Conservation (phyloP, 441 rosid genomes). For the Euphorbia corollata region DNA sequence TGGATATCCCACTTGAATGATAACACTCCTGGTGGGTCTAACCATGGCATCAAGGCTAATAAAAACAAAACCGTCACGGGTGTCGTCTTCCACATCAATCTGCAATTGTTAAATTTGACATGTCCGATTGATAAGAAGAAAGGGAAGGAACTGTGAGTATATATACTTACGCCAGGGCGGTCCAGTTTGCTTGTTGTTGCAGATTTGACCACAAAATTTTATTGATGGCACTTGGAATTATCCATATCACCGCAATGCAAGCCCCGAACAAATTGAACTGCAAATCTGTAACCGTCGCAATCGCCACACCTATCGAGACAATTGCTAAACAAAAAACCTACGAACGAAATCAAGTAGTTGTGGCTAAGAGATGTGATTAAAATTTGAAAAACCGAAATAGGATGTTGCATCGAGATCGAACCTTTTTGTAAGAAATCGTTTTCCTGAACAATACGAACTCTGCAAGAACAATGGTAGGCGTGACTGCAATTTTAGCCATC, state of each 20-base stretch:
- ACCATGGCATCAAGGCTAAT: slow-evolving; percentile 77
- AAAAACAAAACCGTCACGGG: slow-evolving; percentile 76
- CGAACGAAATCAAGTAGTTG: not conserved
- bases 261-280: slow-evolving; percentile 78
- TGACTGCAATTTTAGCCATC: slow-evolving; percentile 95
- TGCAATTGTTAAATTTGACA: slow-evolving; percentile 16
- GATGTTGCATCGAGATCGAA: slow-evolving; percentile 6
- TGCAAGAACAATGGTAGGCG: slow-evolving; percentile 82
- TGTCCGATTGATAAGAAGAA: not conserved
- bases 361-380: not conserved
- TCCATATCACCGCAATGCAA: slow-evolving; percentile 72
- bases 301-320: slow-evolving; percentile 81
- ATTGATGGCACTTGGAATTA: slow-evolving; percentile 79
- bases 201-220: slow-evolving; percentile 91
- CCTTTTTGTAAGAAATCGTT: slow-evolving; percentile 60
- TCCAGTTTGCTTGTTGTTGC: slow-evolving; percentile 88
- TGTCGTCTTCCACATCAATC: slow-evolving; percentile 99
- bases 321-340: slow-evolving; percentile 62
- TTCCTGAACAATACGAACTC: slow-evolving; percentile 66
- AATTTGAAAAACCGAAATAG: not conserved
- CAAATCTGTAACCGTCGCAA: slow-evolving; percentile 81
- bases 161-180: slow-evolving; percentile 67
- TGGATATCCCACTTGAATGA: slow-evolving; percentile 65
- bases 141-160: not conserved
- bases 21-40: slow-evolving; percentile 84